phyloP scores from a whole-genome alignment of 306 rosid genomes.

The Rosa rugosa region DNA sequence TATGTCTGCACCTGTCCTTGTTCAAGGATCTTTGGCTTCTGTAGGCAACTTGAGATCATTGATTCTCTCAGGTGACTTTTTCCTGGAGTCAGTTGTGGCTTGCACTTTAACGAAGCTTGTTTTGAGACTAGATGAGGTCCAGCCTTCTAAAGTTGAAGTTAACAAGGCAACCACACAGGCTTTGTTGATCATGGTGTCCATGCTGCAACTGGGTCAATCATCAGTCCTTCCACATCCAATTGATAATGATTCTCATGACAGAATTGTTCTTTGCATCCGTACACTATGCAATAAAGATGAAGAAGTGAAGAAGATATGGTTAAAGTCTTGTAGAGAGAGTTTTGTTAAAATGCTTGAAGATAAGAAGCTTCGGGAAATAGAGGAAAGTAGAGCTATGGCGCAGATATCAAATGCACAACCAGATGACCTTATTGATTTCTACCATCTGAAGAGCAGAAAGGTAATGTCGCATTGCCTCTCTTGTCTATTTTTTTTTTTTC shows the following conservation, averaged over 20 bases:
- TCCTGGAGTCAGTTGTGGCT: slow-evolving; percentile 84
- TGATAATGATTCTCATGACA: slow-evolving; percentile 75
- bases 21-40: slow-evolving; percentile 75
- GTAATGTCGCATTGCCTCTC: slow-evolving; percentile 28
- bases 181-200: slow-evolving; percentile 77
- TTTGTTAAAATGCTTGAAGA: slow-evolving; percentile 96
- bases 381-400: slow-evolving; percentile 83
- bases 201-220: slow-evolving; percentile 93
- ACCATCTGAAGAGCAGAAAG: slow-evolving; percentile 98
- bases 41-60: slow-evolving; percentile 84
- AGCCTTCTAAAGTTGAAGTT: slow-evolving; percentile 80
- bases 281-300: slow-evolving; percentile 76
- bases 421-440: slow-evolving; percentile 95
- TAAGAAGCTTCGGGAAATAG: slow-evolving; percentile 77
- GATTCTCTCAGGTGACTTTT: slow-evolving; percentile 92
- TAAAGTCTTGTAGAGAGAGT: slow-evolving; percentile 86
- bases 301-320: slow-evolving; percentile 90
- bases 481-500: neutral
- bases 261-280: slow-evolving; percentile 80
- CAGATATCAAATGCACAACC: slow-evolving; percentile 92
- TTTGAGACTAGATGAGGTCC: slow-evolving; percentile 88
- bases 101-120: slow-evolving; percentile 88
- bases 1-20: slow-evolving; percentile 78
- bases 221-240: slow-evolving; percentile 85
- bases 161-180: slow-evolving; percentile 63